These are phyloP conservation scores for Knoxia roxburghii DNA, from an alignment of 257 asterid species.

Conservation along the genomic window DNA sequence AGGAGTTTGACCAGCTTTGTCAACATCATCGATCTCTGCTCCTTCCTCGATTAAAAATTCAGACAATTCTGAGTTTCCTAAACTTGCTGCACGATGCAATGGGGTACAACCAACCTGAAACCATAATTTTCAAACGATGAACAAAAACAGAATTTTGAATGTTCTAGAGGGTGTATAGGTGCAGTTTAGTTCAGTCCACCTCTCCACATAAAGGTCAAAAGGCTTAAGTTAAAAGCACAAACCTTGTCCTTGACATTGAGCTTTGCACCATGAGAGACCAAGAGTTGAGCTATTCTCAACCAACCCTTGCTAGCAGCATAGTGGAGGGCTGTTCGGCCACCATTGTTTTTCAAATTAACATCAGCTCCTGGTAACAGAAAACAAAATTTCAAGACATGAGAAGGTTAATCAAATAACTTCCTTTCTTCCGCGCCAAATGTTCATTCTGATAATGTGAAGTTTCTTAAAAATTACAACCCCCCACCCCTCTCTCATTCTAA, in stretches of 20 bases:
- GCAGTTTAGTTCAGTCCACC: background rate
- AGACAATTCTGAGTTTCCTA: conserved; percentile 59
- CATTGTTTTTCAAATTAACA: conserved; percentile 59
- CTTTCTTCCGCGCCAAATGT: too few relatives aligned
- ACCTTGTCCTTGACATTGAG: conserved; percentile 87
- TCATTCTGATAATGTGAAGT: background rate
- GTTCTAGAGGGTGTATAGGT: background rate
- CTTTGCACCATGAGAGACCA: conserved; percentile 78
- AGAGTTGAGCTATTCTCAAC: conserved; percentile 60
- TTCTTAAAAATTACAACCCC: background rate
- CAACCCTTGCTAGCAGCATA: conserved; percentile 97
- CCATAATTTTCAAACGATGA: conserved; percentile 11
- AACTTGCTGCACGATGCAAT: conserved; percentile 97
- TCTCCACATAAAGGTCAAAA: conserved; percentile 5
- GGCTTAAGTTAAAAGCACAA: conserved; percentile 16
- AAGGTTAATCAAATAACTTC: too few relatives aligned
- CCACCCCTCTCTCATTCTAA: too few relatives aligned
- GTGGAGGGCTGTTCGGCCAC: conserved; percentile 94
- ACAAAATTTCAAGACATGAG: conserved; percentile 5
- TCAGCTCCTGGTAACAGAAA: conserved; percentile 66
- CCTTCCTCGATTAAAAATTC: conserved; percentile 94
- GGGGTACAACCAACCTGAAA: conserved; percentile 90
- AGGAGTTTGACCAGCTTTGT: conserved; percentile 85
- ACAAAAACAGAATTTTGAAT: conserved; percentile 11
- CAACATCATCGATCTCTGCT: conserved; percentile 81